These are phyloP conservation scores for Thelephora aurantiotincta DNA, from an alignment of 768 basidiomycete species.

Conservation along the genomic window DNA sequence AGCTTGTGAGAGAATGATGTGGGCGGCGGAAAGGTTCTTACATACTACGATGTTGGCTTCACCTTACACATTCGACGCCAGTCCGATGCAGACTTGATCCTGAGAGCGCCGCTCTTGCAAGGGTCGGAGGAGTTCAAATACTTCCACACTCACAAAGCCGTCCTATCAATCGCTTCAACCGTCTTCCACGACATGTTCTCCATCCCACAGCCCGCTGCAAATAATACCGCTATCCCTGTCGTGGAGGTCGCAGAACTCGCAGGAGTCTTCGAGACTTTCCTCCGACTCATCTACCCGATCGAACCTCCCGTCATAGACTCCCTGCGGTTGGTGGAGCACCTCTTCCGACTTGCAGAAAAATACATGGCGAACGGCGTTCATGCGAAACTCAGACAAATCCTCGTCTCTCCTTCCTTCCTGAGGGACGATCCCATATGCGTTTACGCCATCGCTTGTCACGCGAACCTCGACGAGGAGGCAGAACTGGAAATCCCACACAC, in stretches of 20 bases:
- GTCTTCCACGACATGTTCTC: slow-evolving; percentile 44
- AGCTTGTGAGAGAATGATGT: no score
- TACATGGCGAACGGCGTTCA: slow-evolving; percentile 17
- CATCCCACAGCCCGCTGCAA: slow-evolving; percentile 26
- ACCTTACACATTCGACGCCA: slow-evolving; percentile 24
- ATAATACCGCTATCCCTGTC: slow-evolving; percentile 5
- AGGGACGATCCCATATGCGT: slow-evolving; percentile 15
- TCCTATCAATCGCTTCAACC: slow-evolving; percentile 41
- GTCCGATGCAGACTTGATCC: slow-evolving; percentile 29
- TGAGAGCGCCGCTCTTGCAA: slow-evolving; percentile 34
- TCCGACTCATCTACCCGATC: slow-evolving; percentile 24
- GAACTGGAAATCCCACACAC: slow-evolving; percentile 15
- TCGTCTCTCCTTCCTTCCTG: slow-evolving; percentile 17
- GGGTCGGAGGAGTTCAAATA: slow-evolving; percentile 12
- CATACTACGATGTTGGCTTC: no score
- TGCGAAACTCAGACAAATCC: slow-evolving; percentile 10
- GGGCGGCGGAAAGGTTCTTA: no score
- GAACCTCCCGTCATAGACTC: slow-evolving; percentile 11
- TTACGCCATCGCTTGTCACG: slow-evolving; percentile 21
- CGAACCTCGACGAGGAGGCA: slow-evolving; percentile 17
- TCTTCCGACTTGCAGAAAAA: slow-evolving; percentile 10
- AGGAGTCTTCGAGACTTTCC: slow-evolving; percentile 15
- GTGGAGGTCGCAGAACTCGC: slow-evolving; percentile 19
- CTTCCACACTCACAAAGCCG: slow-evolving; percentile 39
- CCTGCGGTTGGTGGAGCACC: slow-evolving; percentile 10